A percentile compares a stretch with the other conserved stretches of the same genome.
Evolutionary conservation across 176 grass and related monocot genomes (phyloP).

Genomic region (Oryza glaberrima): DNA sequence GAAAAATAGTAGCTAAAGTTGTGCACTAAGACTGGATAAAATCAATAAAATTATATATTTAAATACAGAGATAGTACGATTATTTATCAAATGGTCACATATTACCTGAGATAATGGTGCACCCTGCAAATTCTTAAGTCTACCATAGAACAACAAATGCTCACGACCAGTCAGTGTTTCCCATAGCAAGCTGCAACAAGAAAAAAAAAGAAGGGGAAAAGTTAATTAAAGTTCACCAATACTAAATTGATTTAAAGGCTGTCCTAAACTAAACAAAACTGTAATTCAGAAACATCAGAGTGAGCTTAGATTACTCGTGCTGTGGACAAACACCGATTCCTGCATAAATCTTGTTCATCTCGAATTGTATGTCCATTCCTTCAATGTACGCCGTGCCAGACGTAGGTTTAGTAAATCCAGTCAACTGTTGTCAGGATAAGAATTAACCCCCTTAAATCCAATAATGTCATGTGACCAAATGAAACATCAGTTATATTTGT

Average conservation of each 20-base stretch:
- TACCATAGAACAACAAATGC: conserved; percentile 91
- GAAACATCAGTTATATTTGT: background rate
- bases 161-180: conserved; percentile 83
- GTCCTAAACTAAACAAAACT: background rate
- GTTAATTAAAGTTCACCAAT: background rate
- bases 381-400: conserved; percentile 82
- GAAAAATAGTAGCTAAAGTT: too few species aligned
- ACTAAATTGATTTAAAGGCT: background rate
- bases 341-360: conserved; percentile 85
- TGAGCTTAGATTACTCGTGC: conserved; percentile 78
- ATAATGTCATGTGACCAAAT: background rate
- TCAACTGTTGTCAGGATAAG: conserved; percentile 64
- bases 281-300: background rate
- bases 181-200: conserved; percentile 81
- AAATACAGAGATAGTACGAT: background rate
- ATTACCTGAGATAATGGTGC: conserved; percentile 57
- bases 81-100: background rate
- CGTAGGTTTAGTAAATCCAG: conserved; percentile 76
- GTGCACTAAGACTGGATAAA: too few species aligned
- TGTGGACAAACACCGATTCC: conserved; percentile 95
- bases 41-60: too few species aligned
- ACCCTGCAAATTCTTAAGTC: conserved; percentile 81
- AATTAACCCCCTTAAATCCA: conserved; percentile 12
- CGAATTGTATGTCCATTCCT: conserved; percentile 68
- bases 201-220: background rate